Evolutionary conservation across 148 eudicot species (phyloP).

Genomic region (Selenicereus undatus): DNA sequence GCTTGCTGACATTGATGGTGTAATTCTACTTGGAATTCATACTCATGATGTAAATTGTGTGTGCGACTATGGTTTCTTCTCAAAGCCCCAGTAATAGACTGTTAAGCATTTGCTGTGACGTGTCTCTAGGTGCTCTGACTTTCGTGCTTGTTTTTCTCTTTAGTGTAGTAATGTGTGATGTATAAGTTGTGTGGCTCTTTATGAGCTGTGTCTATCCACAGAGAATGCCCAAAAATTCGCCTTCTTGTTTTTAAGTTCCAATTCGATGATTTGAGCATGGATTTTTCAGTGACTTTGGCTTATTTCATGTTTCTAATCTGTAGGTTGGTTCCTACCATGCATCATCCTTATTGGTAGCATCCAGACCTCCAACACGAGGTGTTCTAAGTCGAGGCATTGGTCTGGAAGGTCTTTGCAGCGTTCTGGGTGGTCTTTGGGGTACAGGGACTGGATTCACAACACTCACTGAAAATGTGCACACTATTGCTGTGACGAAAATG

Average conservation of each 20-base stretch:
- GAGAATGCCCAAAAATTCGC: neutral
- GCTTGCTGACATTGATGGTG: neutral
- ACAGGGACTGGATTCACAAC: slow-evolving; percentile 89
- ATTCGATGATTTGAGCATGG: neutral
- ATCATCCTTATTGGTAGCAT: slow-evolving; percentile 80
- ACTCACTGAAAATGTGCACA: slow-evolving; percentile 89
- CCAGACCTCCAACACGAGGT: slow-evolving; percentile 91
- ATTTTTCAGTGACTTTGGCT: neutral
- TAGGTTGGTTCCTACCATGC: slow-evolving; percentile 97
- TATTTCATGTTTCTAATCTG: slow-evolving; percentile 1
- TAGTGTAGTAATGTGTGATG: neutral
- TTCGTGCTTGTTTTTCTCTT: neutral
- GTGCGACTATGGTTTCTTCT: neutral
- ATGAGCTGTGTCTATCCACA: neutral
- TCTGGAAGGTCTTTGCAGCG: slow-evolving; percentile 77
- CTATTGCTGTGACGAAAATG: slow-evolving; percentile 95
- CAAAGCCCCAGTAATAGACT: too few relatives aligned
- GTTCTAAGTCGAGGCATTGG: slow-evolving; percentile 89
- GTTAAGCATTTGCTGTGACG: too few relatives aligned
- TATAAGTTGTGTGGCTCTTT: neutral
- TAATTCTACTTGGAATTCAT: neutral
- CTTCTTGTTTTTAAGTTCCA: neutral
- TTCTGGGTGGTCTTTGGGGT: slow-evolving; percentile 94
- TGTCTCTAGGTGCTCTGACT: too few relatives aligned
- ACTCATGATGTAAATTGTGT: neutral